Evolutionary conservation across 306 rosid genomes (phyloP), one percentile per base, ranked within the genome.

Genomic region (Trifolium pratense): DNA sequence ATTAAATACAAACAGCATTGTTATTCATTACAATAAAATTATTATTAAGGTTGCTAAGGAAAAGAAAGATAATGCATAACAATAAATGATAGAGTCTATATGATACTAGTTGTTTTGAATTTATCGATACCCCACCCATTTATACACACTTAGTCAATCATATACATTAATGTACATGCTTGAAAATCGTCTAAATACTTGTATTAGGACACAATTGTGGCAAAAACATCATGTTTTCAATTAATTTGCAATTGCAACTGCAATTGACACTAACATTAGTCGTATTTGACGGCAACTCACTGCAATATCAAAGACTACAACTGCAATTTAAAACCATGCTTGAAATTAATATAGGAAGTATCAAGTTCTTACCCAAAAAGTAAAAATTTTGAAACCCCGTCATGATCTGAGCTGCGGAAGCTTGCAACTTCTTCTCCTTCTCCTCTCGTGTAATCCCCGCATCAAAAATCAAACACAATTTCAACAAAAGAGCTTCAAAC

Each of bases 401-500:
- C 4, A 86, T 76, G 63, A 68, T 83, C 68, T 88, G 91, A 77
- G 84, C 73, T 0, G 90, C 93, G 12, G 62, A 75, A 71, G 58
- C 76, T 40, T 52, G 75, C 72, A 87, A 60, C 71, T 84, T 85
- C 77, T 82, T 87, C 81, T 85, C 88, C 77, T 71, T 63, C 79
- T 88, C 89, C 11, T 42, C 81, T 81, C 78, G 79, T 0, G 79
- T 18, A 49, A 65, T 26, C 58, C 86, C 87, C n/a, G 42, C 32
- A 9, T 80, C 64, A 4, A 87, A 85, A 71, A 51, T 63, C 78
- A 88, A 81, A 72, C 89, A 82, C 79, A 91, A 39, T 66, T 79
- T 87, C 80, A 91, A 68, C 83, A 91, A 66, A 45, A 91, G 80
- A 68, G 84, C 86, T 55, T 88, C 88, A 40, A 81, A 85, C 90